A percentile compares a stretch with the other conserved stretches of the same genome.
Evolutionary conservation across 768 basidiomycete genomes (phyloP).

Genomic region (Gloeophyllum trabeum): DNA sequence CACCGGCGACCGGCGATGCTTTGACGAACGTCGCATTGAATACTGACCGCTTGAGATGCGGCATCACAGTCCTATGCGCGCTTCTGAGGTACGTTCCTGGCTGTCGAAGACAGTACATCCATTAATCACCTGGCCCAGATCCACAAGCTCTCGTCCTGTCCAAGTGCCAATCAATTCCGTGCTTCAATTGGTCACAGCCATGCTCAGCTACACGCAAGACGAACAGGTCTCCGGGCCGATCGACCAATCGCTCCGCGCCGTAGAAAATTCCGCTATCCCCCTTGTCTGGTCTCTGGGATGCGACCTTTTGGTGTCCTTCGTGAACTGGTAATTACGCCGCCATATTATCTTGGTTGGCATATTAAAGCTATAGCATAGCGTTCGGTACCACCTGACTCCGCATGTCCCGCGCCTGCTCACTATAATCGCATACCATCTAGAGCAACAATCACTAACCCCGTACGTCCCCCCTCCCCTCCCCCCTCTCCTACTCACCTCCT

Average conservation of each 20-base stretch:
- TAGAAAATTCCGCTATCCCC: slow-evolving; percentile 45
- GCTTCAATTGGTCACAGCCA: slow-evolving; percentile 35
- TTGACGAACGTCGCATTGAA: no score
- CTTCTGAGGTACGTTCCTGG: slow-evolving; percentile 36
- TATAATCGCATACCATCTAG: slow-evolving; percentile 47
- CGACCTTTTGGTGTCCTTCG: slow-evolving; percentile 34
- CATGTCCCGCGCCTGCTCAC: slow-evolving; percentile 41
- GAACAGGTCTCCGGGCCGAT: slow-evolving; percentile 39
- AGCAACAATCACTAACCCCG: slow-evolving; percentile 38
- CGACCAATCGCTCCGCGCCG: slow-evolving; percentile 37
- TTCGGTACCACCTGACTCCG: slow-evolving; percentile 41
- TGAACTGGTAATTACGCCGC: slow-evolving; percentile 30
- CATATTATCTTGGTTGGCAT: not conserved
- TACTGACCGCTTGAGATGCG: slow-evolving; percentile 53
- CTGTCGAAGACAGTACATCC: slow-evolving; percentile 3
- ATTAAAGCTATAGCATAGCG: slow-evolving; percentile 23
- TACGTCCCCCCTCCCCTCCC: slow-evolving; percentile 20
- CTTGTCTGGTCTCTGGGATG: slow-evolving; percentile 43
- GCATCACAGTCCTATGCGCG: slow-evolving; percentile 35
- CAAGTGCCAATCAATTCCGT: slow-evolving; percentile 58
- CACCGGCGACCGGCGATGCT: no score
- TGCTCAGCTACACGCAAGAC: slow-evolving; percentile 34
- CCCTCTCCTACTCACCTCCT: not conserved
- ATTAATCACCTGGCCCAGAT: slow-evolving; percentile 22
- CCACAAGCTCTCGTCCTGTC: slow-evolving; percentile 48